These are phyloP conservation scores for Parathielavia appendiculata DNA, from an alignment of 495 filamentous ascomycete genomes.

Conservation along the genomic window DNA sequence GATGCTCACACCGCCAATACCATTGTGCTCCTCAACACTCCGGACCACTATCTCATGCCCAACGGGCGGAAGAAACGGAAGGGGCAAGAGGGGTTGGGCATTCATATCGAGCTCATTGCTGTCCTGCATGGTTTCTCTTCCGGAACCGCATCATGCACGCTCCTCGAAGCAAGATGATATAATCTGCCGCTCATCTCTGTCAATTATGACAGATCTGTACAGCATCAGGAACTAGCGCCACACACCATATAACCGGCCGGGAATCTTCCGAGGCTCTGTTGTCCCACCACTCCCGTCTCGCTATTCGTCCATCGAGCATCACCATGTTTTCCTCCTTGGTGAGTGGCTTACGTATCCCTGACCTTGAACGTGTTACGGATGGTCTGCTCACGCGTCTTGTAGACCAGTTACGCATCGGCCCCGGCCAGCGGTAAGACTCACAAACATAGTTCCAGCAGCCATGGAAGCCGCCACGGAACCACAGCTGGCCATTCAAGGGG, in stretches of 20 bases:
- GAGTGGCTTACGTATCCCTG: background rate
- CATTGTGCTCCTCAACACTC: background rate
- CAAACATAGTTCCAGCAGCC: background rate
- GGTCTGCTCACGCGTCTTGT: background rate
- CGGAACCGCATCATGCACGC: background rate
- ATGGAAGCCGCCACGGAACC: background rate
- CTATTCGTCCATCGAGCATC: background rate
- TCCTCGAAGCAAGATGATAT: conserved; percentile 3
- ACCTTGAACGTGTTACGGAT: background rate
- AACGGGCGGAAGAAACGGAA: background rate
- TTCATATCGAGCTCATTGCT: background rate
- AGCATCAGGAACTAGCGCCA: background rate
- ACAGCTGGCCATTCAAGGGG: conserved; percentile 7
- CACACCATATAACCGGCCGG: background rate
- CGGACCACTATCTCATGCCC: background rate
- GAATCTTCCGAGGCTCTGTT: background rate
- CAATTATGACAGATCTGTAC: conserved; percentile 23
- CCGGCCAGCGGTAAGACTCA: conserved; percentile 1
- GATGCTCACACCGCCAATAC: background rate
- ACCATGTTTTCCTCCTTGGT: background rate
- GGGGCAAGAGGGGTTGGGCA: conserved; percentile 2
- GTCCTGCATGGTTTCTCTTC: too few relatives aligned
- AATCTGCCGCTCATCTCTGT: conserved; percentile 16
- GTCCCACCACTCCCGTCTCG: background rate
- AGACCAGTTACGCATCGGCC: background rate